These are phyloP conservation scores for Gardenia jasminoides DNA, from an alignment of 257 asterid species.

Conservation along the genomic window DNA sequence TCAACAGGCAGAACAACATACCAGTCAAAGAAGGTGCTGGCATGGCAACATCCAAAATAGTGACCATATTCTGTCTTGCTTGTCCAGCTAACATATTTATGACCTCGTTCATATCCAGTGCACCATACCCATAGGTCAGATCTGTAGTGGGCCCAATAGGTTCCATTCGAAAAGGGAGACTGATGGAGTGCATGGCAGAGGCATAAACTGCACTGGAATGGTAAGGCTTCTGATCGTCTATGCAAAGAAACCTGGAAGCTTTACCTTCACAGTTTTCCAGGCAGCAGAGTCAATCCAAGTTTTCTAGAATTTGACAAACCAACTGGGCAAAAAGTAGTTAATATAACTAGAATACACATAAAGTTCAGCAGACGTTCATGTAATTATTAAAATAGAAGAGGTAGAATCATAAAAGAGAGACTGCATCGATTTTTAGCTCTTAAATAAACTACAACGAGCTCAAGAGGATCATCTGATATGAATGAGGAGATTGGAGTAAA, in stretches of 20 bases:
- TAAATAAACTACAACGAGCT: neutral
- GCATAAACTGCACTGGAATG: conserved; percentile 94
- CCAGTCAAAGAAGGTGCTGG: conserved; percentile 75
- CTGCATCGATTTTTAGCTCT: neutral
- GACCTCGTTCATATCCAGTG: conserved; percentile 55
- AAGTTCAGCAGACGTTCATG: neutral
- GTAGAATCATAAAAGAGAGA: neutral
- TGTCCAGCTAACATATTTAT: conserved; percentile 73
- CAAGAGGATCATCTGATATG: neutral
- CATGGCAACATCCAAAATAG: conserved; percentile 67
- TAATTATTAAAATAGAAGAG: neutral
- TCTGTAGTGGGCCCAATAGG: conserved; percentile 67
- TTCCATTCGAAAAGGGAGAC: conserved; percentile 85
- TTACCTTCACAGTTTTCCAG: conserved; percentile 43
- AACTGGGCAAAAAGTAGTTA: neutral
- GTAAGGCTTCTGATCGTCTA: conserved; percentile 66
- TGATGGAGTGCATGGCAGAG: conserved; percentile 79
- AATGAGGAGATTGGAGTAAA: neutral
- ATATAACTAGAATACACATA: neutral
- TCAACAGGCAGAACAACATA: conserved; percentile 23
- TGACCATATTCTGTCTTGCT: conserved; percentile 69
- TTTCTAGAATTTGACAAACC: neutral
- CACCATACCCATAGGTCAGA: conserved; percentile 52
- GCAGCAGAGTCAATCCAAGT: conserved; percentile 5
- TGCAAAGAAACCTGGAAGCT: conserved; percentile 54